Conservation (phyloP, 805 yeast species). For the Ogataea dorogensis region DNA sequence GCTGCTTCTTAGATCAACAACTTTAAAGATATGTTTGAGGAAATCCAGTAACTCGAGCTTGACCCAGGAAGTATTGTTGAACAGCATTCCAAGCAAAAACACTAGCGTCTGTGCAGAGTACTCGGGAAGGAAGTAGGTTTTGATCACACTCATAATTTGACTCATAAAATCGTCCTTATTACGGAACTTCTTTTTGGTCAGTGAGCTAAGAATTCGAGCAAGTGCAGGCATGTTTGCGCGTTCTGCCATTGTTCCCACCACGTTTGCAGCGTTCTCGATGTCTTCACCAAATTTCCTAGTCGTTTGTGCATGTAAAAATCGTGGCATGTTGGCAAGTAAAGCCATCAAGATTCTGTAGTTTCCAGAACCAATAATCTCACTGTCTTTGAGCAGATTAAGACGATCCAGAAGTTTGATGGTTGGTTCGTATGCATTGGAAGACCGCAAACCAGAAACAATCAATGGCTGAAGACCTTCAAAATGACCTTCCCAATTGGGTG, state of each 20-base stretch:
- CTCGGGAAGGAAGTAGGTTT: constrained; percentile 65
- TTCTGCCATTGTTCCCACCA: constrained; percentile 62
- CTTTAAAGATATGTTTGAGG: constrained; percentile 70
- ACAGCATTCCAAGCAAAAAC: constrained; percentile 71
- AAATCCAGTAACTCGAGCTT: constrained; percentile 76
- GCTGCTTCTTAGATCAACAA: constrained; percentile 70
- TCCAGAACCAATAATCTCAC: constrained; percentile 74
- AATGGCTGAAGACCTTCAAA: constrained; percentile 85
- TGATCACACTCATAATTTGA: constrained; percentile 74
- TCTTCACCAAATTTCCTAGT: constrained; percentile 49
- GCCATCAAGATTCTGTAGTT: constrained; percentile 69
- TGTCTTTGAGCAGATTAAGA: constrained; percentile 62
- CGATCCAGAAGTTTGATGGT: constrained; percentile 72
- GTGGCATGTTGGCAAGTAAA: constrained; percentile 74
- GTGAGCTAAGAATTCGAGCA: constrained; percentile 70
- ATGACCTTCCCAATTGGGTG: constrained; percentile 93
- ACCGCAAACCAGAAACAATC: constrained; percentile 79
- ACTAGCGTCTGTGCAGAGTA: constrained; percentile 74
- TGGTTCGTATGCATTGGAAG: constrained; percentile 75
- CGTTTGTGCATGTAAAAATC: constrained; percentile 80
- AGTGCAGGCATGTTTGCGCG: constrained; percentile 50
- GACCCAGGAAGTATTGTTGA: constrained; percentile 77
- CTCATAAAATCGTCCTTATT: constrained; percentile 86
- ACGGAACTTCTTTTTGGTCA: constrained; percentile 76
- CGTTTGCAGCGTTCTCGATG: constrained; percentile 49